These are phyloP conservation scores for Platanthera guangdongensis DNA, from an alignment of 106 monocot species.

Conservation along the genomic window DNA sequence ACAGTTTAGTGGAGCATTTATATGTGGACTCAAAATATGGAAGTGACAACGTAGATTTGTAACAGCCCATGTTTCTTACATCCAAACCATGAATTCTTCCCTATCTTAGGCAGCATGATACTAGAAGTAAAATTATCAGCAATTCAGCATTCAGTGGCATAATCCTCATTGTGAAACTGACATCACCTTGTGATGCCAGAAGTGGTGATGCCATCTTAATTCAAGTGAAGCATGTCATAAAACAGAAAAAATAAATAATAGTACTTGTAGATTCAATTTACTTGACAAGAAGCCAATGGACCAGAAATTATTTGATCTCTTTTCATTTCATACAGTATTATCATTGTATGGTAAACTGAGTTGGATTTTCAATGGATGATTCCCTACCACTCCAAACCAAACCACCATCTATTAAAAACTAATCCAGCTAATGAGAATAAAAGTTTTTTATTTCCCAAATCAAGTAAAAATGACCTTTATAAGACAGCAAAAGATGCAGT, in stretches of 20 bases:
- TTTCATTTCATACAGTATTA: not conserved
- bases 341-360: not conserved
- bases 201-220: too few species aligned
- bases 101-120: not conserved
- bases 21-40: too few species aligned
- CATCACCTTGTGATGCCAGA: too few species aligned
- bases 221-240: too few species aligned
- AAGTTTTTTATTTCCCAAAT: not conserved
- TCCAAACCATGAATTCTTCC: not conserved
- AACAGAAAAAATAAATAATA: not conserved
- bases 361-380: not conserved
- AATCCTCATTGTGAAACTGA: too few species aligned
- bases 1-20: too few species aligned
- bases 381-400: slow-evolving; percentile 1
- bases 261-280: not conserved
- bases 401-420: not conserved
- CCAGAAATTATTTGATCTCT: not conserved
- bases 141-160: too few species aligned
- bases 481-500: not conserved
- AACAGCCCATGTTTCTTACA: not conserved
- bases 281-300: not conserved
- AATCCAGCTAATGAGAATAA: not conserved
- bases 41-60: not conserved
- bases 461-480: not conserved
- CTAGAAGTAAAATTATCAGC: too few species aligned